Evolutionary conservation across 768 basidiomycete species (phyloP).

Genomic region (Hemileccinum rubropunctum): DNA sequence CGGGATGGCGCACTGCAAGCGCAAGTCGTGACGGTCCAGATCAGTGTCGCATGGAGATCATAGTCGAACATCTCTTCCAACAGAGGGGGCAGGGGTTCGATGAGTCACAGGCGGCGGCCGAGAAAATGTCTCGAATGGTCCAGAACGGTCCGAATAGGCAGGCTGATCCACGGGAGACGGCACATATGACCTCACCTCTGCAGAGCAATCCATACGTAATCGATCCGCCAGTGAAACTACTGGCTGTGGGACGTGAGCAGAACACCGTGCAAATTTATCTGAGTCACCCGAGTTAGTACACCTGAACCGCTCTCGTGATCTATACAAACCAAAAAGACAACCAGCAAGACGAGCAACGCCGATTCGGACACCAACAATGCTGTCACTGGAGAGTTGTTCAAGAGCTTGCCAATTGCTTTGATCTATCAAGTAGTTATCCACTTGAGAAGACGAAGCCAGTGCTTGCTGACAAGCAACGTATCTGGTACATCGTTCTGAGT

Average conservation of each 20-base stretch:
- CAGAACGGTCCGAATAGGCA: slow-evolving; percentile 11
- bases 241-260: slow-evolving; percentile 29
- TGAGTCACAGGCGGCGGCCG: slow-evolving; percentile 32
- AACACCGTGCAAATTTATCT: slow-evolving; percentile 16
- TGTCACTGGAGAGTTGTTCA: slow-evolving; percentile 56
- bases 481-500: slow-evolving; percentile 37
- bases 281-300: slow-evolving; percentile 4
- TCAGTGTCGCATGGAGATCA: slow-evolving; percentile 6
- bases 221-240: slow-evolving; percentile 41
- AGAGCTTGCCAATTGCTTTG: slow-evolving; percentile 51
- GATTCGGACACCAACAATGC: slow-evolving; percentile 81
- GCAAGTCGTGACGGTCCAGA: background rate
- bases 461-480: slow-evolving; percentile 74
- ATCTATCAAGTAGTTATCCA: slow-evolving; percentile 38
- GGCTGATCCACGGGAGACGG: slow-evolving; percentile 28
- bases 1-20: background rate
- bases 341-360: slow-evolving; percentile 75
- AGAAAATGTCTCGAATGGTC: slow-evolving; percentile 36
- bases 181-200: slow-evolving; percentile 63
- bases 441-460: slow-evolving; percentile 39
- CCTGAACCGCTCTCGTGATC: background rate
- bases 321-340: slow-evolving; percentile 49
- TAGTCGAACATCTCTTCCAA: slow-evolving; percentile 7
- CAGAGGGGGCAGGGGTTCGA: background rate
- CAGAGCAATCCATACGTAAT: slow-evolving; percentile 54